Conservation (phyloP, 2,329 filamentous ascomycete species). For the Rhynchosporium graminicola region DNA sequence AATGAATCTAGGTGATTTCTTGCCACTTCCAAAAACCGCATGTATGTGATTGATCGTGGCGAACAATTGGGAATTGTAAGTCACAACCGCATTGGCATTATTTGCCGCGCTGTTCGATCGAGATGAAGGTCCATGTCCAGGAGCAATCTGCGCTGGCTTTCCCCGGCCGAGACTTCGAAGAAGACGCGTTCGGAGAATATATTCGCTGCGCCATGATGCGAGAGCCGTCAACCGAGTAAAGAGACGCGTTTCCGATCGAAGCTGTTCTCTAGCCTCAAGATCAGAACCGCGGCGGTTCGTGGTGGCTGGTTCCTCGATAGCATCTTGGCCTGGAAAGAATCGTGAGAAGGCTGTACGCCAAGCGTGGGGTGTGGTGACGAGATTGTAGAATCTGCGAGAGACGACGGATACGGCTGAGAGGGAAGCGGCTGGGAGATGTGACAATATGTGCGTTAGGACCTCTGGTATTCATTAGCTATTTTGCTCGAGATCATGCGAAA, state of each 20-base stretch:
- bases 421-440: conserved; percentile 83
- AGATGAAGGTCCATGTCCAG: conserved; percentile 54
- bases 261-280: conserved; percentile 51
- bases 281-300: conserved; percentile 46
- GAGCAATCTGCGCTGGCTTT: conserved; percentile 65
- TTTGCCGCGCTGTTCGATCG: conserved; percentile 51
- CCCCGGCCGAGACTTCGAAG: conserved; percentile 79
- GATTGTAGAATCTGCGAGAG: conserved; percentile 79
- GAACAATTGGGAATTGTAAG: conserved; percentile 81
- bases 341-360: conserved; percentile 93
- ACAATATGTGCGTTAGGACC: conserved; percentile 86
- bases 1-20: conserved; percentile 75
- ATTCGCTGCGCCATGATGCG: conserved; percentile 96
- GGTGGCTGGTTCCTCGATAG: conserved; percentile 44
- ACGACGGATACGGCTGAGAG: conserved; percentile 82
- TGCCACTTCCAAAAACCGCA: conserved; percentile 72
- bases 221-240: conserved; percentile 81
- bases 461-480: conserved; percentile 56
- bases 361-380: conserved; percentile 88
- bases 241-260: conserved; percentile 72
- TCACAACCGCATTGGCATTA: conserved; percentile 72
- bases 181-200: conserved; percentile 82
- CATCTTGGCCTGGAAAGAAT: conserved; percentile 79
- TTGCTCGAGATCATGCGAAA: conserved; percentile 21
- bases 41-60: conserved; percentile 80